Conservation (phyloP, 2,329 filamentous ascomycete species). For the Hirsutella minnesotensis region DNA sequence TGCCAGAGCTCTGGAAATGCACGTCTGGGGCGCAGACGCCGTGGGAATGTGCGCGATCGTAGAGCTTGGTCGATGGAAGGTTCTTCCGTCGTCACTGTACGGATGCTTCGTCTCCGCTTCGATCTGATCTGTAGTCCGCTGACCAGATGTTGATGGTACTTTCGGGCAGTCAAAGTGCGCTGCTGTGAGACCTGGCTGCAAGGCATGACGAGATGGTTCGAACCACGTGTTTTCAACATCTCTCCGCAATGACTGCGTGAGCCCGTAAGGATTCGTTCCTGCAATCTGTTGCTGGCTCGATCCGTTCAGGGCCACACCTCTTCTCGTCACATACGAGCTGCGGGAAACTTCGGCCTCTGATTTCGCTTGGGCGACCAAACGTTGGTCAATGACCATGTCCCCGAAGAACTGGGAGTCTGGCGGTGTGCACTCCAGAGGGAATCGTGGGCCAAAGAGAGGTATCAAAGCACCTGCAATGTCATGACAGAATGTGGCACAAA, state of each 20-base stretch:
- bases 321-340: slow-evolving; percentile 1
- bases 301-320: background rate
- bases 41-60: too few species aligned
- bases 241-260: background rate
- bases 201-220: too few species aligned
- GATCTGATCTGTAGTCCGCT: too few species aligned
- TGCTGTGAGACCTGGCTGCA: too few species aligned
- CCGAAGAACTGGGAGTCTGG: slow-evolving; percentile 53
- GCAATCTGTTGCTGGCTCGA: background rate
- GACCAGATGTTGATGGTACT: background rate
- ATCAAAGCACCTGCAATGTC: slow-evolving; percentile 75
- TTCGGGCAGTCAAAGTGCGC: too few species aligned
- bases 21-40: too few species aligned
- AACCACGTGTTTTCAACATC: background rate
- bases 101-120: too few species aligned
- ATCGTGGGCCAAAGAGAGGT: slow-evolving; percentile 78
- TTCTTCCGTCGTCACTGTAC: too few species aligned
- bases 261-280: background rate
- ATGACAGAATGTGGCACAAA: slow-evolving; percentile 85
- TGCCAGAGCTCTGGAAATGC: too few species aligned
- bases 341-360: slow-evolving; percentile 24
- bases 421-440: slow-evolving; percentile 58
- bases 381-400: slow-evolving; percentile 52
- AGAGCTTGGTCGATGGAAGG: too few species aligned
- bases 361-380: slow-evolving; percentile 41